A percentile compares a stretch with the other conserved stretches of the same genome.
These are phyloP conservation scores for Tetrahymena borealis DNA, from an alignment of 73 alveolate genomes.

Conservation along the genomic window DNA sequence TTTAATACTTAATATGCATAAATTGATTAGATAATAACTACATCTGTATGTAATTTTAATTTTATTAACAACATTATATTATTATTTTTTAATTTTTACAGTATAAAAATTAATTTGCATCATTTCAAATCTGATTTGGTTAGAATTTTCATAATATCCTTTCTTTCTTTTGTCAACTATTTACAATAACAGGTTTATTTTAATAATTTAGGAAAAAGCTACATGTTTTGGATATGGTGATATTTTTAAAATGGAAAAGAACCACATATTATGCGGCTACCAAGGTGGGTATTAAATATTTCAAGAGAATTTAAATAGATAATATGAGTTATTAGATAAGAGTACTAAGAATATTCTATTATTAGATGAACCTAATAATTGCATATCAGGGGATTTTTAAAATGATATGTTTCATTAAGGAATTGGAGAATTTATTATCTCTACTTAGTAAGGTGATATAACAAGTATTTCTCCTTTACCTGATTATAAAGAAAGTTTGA, in stretches of 20 bases:
- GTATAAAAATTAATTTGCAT: too few relatives aligned
- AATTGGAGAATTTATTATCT: neutral
- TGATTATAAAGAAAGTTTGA: too few relatives aligned
- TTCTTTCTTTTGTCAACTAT: too few relatives aligned
- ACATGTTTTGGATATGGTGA: neutral
- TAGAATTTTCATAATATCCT: too few relatives aligned
- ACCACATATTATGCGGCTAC: neutral
- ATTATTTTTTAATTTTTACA: too few relatives aligned
- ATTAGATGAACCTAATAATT: neutral
- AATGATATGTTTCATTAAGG: neutral
- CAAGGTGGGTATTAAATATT: neutral
- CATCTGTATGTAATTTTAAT: neutral
- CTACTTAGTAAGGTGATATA: neutral
- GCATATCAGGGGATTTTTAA: neutral
- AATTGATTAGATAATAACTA: neutral
- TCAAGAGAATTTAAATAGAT: neutral
- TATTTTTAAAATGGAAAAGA: neutral
- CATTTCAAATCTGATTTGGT: too few relatives aligned
- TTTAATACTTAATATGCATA: neutral
- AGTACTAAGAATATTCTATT: neutral
- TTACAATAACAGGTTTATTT: neutral
- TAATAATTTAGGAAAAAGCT: neutral
- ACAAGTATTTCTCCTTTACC: neutral
- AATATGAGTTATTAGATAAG: neutral
- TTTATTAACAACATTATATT: too few relatives aligned